Evolutionary conservation across 2,329 filamentous ascomycete genomes (phyloP).

Genomic region (Cordyceps cicadae): DNA sequence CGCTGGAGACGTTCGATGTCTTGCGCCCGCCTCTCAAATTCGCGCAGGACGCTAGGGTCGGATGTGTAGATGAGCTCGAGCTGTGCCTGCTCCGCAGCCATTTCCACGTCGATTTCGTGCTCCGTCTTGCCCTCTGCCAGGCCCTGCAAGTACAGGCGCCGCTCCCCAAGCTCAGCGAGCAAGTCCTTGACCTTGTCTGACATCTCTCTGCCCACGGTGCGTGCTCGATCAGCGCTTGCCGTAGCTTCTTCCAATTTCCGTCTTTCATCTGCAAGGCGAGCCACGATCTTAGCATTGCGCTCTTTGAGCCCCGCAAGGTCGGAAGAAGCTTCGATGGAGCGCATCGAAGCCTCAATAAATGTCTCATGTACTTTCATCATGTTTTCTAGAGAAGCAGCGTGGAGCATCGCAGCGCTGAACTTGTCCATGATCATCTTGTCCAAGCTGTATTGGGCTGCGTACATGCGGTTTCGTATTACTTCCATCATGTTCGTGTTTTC

Average conservation of each 20-base stretch:
- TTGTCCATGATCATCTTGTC: slow-evolving; percentile 50
- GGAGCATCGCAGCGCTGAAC: slow-evolving; percentile 42
- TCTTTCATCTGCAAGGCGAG: slow-evolving; percentile 40
- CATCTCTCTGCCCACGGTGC: slow-evolving; percentile 26
- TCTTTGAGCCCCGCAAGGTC: slow-evolving; percentile 63
- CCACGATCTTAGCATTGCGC: slow-evolving; percentile 53
- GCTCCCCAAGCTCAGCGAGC: slow-evolving; percentile 30
- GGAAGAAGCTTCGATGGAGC: slow-evolving; percentile 71
- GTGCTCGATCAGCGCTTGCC: slow-evolving; percentile 29
- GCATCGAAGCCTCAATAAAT: slow-evolving; percentile 61
- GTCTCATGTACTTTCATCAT: slow-evolving; percentile 56
- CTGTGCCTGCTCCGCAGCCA: slow-evolving; percentile 64
- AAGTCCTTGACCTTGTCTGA: slow-evolving; percentile 31
- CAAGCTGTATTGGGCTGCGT: slow-evolving; percentile 43
- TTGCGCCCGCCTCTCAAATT: slow-evolving; percentile 65
- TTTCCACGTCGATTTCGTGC: slow-evolving; percentile 62
- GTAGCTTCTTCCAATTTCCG: slow-evolving; percentile 29
- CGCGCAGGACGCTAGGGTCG: slow-evolving; percentile 64
- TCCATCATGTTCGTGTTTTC: slow-evolving; percentile 25
- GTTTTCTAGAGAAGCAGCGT: slow-evolving; percentile 51
- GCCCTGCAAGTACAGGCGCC: slow-evolving; percentile 32
- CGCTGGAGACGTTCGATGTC: slow-evolving; percentile 59
- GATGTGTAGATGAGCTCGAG: slow-evolving; percentile 74
- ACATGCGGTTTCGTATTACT: slow-evolving; percentile 31
- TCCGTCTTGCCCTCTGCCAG: slow-evolving; percentile 42